Conservation (phyloP, 2,329 filamentous ascomycete genomes). For the Calonectria honghensis region DNA sequence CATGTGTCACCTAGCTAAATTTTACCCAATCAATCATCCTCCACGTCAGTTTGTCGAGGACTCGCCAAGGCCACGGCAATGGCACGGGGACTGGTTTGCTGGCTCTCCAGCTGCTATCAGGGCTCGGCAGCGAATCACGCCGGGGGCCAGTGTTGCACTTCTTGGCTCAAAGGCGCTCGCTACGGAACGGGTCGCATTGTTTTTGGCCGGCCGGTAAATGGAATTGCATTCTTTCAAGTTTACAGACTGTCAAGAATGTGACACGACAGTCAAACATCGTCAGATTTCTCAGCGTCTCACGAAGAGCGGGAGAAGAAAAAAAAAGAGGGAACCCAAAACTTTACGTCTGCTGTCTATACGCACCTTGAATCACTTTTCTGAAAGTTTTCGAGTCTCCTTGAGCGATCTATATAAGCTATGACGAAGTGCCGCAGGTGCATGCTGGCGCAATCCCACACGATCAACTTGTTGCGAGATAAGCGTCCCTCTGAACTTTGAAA, state of each 20-base stretch:
- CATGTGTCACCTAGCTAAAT: conserved; percentile 21
- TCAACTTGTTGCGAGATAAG: neutral
- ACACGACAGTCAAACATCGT: conserved; percentile 44
- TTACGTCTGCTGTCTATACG: conserved; percentile 9
- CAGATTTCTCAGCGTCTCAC: conserved; percentile 45
- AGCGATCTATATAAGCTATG: conserved; percentile 46
- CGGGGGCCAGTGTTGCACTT: neutral
- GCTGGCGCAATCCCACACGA: neutral
- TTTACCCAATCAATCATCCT: neutral
- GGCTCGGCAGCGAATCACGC: conserved; percentile 17
- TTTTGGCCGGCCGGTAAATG: conserved; percentile 11
- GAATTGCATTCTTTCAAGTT: conserved; percentile 4
- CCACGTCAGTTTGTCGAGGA: neutral
- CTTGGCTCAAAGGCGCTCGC: neutral
- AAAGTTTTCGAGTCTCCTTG: conserved; percentile 30
- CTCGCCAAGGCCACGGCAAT: conserved; percentile 24
- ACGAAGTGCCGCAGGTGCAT: neutral
- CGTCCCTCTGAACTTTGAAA: neutral
- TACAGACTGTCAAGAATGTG: conserved; percentile 39
- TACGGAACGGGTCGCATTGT: neutral
- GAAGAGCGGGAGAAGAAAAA: conserved; percentile 31
- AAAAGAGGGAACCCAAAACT: conserved; percentile 31
- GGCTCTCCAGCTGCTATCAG: conserved; percentile 9
- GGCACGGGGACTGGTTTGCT: conserved; percentile 28
- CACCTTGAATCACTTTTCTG: conserved; percentile 45